These are phyloP conservation scores for Backusella mclennaniae DNA, from an alignment of 192 early-diverging fungal species.

Conservation along the genomic window DNA sequence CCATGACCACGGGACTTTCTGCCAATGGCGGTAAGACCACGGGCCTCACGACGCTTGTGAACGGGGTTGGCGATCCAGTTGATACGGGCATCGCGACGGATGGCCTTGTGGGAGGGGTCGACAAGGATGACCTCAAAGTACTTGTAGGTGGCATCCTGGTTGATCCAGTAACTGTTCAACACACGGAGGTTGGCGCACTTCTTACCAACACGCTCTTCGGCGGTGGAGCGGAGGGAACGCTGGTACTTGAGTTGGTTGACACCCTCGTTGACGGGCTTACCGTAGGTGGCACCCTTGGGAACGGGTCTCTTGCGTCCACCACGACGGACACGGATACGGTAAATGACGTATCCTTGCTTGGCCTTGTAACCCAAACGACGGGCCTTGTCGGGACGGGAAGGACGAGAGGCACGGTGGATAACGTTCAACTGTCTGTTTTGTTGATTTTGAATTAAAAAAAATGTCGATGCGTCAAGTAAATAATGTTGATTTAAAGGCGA, in stretches of 20 bases:
- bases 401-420: slow-evolving; percentile 97
- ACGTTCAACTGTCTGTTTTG: slow-evolving; percentile 87
- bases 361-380: slow-evolving; percentile 98
- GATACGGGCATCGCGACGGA: slow-evolving; percentile 98
- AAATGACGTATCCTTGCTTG: slow-evolving; percentile 99
- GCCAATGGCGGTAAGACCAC: slow-evolving; percentile 94
- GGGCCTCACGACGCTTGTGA: slow-evolving; percentile 98
- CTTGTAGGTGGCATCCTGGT: slow-evolving; percentile 99
- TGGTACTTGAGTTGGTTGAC: slow-evolving; percentile 99
- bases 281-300: slow-evolving; percentile 96
- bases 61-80: slow-evolving; percentile 98
- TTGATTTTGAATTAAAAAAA: background rate
- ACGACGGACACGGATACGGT: slow-evolving; percentile 97
- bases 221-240: slow-evolving; percentile 86
- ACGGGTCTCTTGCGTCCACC: slow-evolving; percentile 97
- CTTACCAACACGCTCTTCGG: slow-evolving; percentile 97
- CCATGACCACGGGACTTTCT: slow-evolving; percentile 97
- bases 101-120: slow-evolving; percentile 96
- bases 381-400: slow-evolving; percentile 98
- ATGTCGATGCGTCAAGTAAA: background rate
- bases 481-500: background rate
- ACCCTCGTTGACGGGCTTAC: slow-evolving; percentile 97
- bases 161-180: slow-evolving; percentile 99
- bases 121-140: slow-evolving; percentile 99
- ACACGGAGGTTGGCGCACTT: slow-evolving; percentile 97